Evolutionary conservation across 73 alveolate genomes (phyloP).

Genomic region (Paraurostyla sp.): DNA sequence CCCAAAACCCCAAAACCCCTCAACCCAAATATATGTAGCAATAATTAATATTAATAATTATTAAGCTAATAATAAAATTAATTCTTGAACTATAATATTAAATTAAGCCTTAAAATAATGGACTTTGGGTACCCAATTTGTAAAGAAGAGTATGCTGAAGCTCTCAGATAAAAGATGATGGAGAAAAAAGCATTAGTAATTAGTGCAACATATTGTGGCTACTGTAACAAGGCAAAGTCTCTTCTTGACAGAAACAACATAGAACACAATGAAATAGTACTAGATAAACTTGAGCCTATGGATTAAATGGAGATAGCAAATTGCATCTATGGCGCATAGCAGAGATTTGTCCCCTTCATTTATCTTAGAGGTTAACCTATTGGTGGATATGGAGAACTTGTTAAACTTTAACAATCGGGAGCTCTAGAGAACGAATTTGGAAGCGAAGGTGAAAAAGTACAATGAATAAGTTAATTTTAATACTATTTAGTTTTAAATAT

Average conservation of each 20-base stretch:
- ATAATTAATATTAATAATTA: too few relatives aligned
- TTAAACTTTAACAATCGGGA: not conserved
- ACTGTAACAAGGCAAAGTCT: constrained; percentile 59
- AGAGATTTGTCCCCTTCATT: constrained; percentile 42
- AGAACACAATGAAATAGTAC: constrained; percentile 32
- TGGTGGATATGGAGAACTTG: constrained; percentile 59
- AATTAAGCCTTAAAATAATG: not conserved
- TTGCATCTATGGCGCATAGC: constrained; percentile 39
- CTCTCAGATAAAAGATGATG: constrained; percentile 7
- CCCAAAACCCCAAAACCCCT: too few relatives aligned
- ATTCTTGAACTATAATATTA: not conserved
- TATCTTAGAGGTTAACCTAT: constrained; percentile 22
- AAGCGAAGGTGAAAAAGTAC: not conserved
- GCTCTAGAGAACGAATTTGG: not conserved
- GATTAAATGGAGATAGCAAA: constrained; percentile 50
- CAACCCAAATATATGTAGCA: too few relatives aligned
- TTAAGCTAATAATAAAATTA: too few relatives aligned
- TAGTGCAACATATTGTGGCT: constrained; percentile 53
- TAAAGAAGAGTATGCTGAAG: constrained; percentile 27
- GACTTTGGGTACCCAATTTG: constrained; percentile 57
- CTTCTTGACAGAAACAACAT: constrained; percentile 27
- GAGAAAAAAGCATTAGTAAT: constrained; percentile 40
- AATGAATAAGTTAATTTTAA: not conserved
- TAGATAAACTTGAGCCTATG: constrained; percentile 6
- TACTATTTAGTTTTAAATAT: not conserved